Percentiles rank a stretch among this genome's conserved stretches.
These are phyloP conservation scores for Leccinum variicolor DNA, from an alignment of 768 basidiomycete genomes.

Conservation along the genomic window DNA sequence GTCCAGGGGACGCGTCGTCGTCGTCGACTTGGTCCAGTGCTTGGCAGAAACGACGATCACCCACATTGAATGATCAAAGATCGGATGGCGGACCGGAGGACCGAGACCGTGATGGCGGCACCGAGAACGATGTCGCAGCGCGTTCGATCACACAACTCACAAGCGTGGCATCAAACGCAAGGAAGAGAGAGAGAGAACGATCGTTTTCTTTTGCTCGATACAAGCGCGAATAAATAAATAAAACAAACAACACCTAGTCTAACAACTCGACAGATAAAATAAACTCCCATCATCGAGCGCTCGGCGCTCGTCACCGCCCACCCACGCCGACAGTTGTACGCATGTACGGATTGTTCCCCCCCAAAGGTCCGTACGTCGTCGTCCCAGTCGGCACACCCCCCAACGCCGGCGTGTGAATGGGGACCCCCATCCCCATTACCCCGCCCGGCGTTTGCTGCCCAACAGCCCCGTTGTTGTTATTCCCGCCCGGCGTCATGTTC, in stretches of 20 bases:
- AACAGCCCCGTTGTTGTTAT: conserved; percentile 27
- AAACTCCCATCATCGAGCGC: neutral
- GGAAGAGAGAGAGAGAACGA: neutral
- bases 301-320: conserved; percentile 36
- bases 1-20: neutral
- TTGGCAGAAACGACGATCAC: neutral
- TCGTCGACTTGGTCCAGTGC: neutral
- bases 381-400: conserved; percentile 41
- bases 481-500: conserved; percentile 51
- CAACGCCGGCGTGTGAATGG: conserved; percentile 39
- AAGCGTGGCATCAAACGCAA: neutral
- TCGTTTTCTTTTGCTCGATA: conserved; percentile 8
- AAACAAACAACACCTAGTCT: conserved; percentile 23
- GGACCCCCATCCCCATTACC: conserved; percentile 45
- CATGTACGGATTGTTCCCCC: conserved; percentile 59
- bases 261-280: conserved; percentile 21
- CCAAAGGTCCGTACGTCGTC: conserved; percentile 59
- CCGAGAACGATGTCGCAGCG: neutral
- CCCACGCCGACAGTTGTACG: conserved; percentile 56
- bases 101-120: neutral
- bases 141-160: neutral
- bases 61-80: neutral
- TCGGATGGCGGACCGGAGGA: neutral
- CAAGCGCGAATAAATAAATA: conserved; percentile 32
- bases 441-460: conserved; percentile 36